Percentiles rank a stretch among this genome's conserved stretches.
Evolutionary conservation across 192 early-diverging fungal genomes (phyloP).

Genomic region (Irineochytrium annulatum): DNA sequence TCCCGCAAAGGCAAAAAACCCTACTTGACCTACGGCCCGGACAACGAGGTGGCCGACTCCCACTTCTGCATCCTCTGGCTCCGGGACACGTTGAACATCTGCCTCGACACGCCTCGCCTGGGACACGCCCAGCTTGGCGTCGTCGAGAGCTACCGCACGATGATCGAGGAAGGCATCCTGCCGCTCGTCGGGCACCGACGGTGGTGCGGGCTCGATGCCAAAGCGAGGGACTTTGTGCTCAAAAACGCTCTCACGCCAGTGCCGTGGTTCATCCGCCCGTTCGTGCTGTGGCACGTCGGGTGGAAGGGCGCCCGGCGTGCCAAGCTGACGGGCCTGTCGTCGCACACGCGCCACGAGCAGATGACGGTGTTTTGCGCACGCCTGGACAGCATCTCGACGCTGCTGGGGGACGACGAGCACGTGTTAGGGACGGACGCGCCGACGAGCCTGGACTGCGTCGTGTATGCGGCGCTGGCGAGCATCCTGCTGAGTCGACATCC

Average conservation of each 20-base stretch:
- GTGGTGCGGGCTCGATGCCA: too few relatives aligned
- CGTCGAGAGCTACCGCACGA: not conserved
- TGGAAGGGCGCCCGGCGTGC: too few relatives aligned
- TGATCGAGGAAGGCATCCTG: conserved; percentile 7
- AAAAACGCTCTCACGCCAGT: too few relatives aligned
- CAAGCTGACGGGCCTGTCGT: too few relatives aligned
- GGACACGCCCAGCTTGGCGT: not conserved
- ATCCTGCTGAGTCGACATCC: not conserved
- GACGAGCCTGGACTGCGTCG: not conserved
- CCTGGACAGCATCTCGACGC: not conserved
- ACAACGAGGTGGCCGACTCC: conserved; percentile 2
- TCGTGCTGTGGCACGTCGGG: too few relatives aligned
- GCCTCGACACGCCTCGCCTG: not conserved
- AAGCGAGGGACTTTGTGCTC: too few relatives aligned
- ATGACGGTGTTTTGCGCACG: not conserved
- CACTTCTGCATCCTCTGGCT: not conserved
- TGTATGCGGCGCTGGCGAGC: not conserved
- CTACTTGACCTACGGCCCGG: not conserved
- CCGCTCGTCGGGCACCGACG: too few relatives aligned
- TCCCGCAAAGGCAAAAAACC: conserved; percentile 4
- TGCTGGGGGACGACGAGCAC: not conserved
- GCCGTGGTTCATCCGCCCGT: too few relatives aligned
- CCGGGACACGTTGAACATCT: not conserved
- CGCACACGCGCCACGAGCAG: not conserved
- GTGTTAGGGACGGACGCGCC: not conserved